Percentiles rank a stretch among this genome's conserved stretches.
Conservation (phyloP, 345 rosid species). For the Eucalyptus microcorys region DNA sequence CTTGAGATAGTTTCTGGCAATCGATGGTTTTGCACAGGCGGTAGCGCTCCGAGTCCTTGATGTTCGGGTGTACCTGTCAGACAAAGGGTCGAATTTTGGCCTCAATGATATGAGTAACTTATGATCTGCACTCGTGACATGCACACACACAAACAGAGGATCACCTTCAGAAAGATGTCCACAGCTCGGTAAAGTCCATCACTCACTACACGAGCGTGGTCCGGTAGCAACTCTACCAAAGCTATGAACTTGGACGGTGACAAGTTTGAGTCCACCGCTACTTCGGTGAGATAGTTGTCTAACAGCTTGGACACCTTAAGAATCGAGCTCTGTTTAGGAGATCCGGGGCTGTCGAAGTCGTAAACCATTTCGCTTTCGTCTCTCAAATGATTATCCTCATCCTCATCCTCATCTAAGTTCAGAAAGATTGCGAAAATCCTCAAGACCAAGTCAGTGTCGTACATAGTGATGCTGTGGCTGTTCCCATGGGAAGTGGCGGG, state of each 20-base stretch:
- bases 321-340: slow-evolving; percentile 92
- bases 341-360: slow-evolving; percentile 85
- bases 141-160: background rate
- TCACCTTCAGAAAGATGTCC: slow-evolving; percentile 84
- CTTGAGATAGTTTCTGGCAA: slow-evolving; percentile 93
- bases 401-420: slow-evolving; percentile 81
- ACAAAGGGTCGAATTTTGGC: background rate
- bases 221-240: slow-evolving; percentile 81
- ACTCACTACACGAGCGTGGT: slow-evolving; percentile 81
- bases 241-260: slow-evolving; percentile 72
- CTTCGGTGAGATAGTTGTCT: slow-evolving; percentile 86
- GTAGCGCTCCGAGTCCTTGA: slow-evolving; percentile 83
- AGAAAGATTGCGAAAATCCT: slow-evolving; percentile 83
- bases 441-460: slow-evolving; percentile 75
- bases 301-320: slow-evolving; percentile 86
- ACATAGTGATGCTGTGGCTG: slow-evolving; percentile 34
- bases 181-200: slow-evolving; percentile 92
- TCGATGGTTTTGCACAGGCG: slow-evolving; percentile 90
- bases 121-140: background rate
- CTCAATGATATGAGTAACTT: background rate
- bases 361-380: slow-evolving; percentile 78
- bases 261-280: slow-evolving; percentile 73
- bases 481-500: slow-evolving; percentile 49
- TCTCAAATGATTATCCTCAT: slow-evolving; percentile 35
- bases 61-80: slow-evolving; percentile 75